Conservation (phyloP, 192 early-diverging fungal genomes). For the Linnemannia exigua region DNA sequence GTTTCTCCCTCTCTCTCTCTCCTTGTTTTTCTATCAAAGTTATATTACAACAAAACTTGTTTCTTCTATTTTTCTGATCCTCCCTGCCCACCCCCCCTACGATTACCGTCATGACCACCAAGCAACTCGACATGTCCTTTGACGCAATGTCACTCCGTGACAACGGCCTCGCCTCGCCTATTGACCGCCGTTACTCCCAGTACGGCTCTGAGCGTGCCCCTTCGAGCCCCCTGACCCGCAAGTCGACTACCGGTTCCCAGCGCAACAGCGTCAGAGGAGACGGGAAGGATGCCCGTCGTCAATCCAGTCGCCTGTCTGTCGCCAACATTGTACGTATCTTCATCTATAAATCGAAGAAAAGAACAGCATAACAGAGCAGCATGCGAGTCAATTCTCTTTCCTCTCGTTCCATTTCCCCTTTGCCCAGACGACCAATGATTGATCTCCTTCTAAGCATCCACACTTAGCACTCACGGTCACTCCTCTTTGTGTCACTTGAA, state of each 20-base stretch:
- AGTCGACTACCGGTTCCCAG: constrained; percentile 46
- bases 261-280: constrained; percentile 47
- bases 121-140: constrained; percentile 54
- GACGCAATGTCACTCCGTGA: constrained; percentile 54
- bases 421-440: not conserved
- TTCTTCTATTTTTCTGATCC: constrained; percentile 1
- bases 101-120: constrained; percentile 46
- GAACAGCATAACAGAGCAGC: not conserved
- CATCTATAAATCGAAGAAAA: not conserved
- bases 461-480: not conserved
- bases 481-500: constrained; percentile 14
- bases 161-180: constrained; percentile 43
- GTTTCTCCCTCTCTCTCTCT: not conserved
- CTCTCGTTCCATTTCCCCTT: not conserved
- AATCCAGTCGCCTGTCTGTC: constrained; percentile 49
- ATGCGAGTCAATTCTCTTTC: not conserved
- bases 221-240: constrained; percentile 37
- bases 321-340: constrained; percentile 39
- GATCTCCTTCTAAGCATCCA: not conserved
- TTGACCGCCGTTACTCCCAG: constrained; percentile 53
- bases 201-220: constrained; percentile 51
- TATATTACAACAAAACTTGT: not conserved
- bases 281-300: constrained; percentile 43
- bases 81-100: not conserved
- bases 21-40: constrained; percentile 14